Conservation (phyloP, 345 rosid genomes). For the Eucalyptus urophylla region DNA sequence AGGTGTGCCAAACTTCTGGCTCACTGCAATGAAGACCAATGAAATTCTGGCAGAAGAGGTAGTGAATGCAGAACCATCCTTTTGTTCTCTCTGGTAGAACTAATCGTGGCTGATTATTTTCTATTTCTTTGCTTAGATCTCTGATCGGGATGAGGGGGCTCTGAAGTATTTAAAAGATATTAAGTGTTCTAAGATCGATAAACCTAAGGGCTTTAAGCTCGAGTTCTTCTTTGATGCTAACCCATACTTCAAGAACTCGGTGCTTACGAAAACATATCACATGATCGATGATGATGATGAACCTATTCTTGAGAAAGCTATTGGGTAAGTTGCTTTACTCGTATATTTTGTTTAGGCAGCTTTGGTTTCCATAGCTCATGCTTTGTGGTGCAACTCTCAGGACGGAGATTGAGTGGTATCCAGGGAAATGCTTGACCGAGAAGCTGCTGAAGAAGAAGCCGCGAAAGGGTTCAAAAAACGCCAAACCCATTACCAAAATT, state of each 20-base stretch:
- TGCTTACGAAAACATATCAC: conserved; percentile 90
- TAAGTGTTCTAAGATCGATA: conserved; percentile 73
- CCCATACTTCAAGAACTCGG: conserved; percentile 88
- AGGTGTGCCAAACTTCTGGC: conserved; percentile 99
- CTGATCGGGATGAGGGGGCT: conserved; percentile 94
- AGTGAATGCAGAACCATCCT: not conserved
- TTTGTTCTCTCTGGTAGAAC: not conserved
- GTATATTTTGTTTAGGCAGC: not conserved
- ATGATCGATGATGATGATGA: conserved; percentile 99
- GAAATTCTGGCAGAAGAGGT: conserved; percentile 90
- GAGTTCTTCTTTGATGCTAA: conserved; percentile 85
- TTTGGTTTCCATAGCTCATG: not conserved
- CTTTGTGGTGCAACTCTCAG: not conserved
- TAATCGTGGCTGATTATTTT: not conserved
- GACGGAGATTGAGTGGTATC: conserved; percentile 94
- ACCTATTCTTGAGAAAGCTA: conserved; percentile 91
- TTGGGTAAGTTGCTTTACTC: conserved; percentile 36
- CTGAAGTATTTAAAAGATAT: conserved; percentile 79
- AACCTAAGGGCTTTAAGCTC: conserved; percentile 93
- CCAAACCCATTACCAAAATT: conserved; percentile 79
- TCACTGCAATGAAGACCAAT: conserved; percentile 86
- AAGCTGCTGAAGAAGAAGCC: conserved; percentile 94
- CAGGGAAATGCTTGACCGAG: conserved; percentile 89
- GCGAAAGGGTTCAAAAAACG: conserved; percentile 82
- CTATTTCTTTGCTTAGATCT: conserved; percentile 27